phyloP scores from a whole-genome alignment of 2,329 filamentous ascomycete genomes.

The Byssothecium circinans region DNA sequence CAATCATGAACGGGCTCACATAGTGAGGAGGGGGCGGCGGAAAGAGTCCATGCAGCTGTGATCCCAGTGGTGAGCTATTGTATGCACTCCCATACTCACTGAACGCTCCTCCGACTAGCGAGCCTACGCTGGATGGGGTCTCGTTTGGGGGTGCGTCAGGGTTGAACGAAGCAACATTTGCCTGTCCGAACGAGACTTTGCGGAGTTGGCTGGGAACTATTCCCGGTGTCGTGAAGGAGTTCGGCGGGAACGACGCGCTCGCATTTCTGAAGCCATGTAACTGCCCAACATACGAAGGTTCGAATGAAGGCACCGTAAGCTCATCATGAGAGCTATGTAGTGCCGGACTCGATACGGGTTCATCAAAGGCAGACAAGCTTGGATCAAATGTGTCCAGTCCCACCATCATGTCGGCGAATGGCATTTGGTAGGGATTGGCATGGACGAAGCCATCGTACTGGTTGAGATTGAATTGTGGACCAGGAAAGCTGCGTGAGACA shows the following conservation, averaged over 20 bases:
- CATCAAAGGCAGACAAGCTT: not conserved
- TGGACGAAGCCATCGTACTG: slow-evolving; percentile 5
- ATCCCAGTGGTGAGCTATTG: not conserved
- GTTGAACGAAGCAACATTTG: slow-evolving; percentile 1
- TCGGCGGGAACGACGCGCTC: not conserved
- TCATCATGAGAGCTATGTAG: not conserved
- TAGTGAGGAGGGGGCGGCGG: not conserved
- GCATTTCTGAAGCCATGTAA: not conserved
- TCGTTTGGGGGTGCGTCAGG: not conserved
- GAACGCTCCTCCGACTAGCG: not conserved
- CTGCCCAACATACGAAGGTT: not conserved
- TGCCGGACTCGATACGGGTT: not conserved
- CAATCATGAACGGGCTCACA: slow-evolving; percentile 4
- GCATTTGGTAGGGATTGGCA: slow-evolving; percentile 6
- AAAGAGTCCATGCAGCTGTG: not conserved
- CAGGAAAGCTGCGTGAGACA: not conserved
- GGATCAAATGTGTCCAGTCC: not conserved
- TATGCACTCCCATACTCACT: not conserved
- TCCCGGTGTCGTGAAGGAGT: slow-evolving; percentile 2
- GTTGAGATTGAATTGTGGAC: slow-evolving; percentile 4
- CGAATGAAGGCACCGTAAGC: not conserved
- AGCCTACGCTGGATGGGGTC: not conserved
- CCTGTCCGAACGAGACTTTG: slow-evolving; percentile 5
- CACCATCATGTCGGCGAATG: slow-evolving; percentile 4
- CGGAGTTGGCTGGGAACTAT: not conserved